Evolutionary conservation across 1,284 basidiomycete genomes (phyloP), one percentile per base, ranked within the genome.

Genomic region (Pascua guehoae): DNA sequence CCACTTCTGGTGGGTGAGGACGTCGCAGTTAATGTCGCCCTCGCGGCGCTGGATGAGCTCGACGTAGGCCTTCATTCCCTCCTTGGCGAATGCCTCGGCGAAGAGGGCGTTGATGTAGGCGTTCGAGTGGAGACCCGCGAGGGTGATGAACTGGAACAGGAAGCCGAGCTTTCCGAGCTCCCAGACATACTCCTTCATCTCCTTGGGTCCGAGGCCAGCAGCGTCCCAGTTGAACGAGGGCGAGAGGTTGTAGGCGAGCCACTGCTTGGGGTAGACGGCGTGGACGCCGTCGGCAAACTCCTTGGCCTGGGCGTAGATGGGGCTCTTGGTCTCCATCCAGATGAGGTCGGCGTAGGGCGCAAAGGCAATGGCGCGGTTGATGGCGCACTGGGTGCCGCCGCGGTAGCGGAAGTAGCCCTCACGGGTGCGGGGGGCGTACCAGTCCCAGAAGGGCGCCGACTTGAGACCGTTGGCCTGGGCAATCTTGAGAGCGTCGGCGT

Each of bases 271-370:
- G 69, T 83, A 82, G 49, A 80, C 86, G 36, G 85, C 84, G 67
- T 89, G 90, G 41, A 97, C 91, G 52, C 92, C 91, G 16, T 84
- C 81, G 10, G 93, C 87, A 71, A 98, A 98, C 81, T 97, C 91
- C 71, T 85, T 85, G 39, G 95, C 96, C 79, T 98, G 95, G 1
- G 86, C 79, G 49, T 95, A 81, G 77, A 97, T 95, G n/a, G 95
- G 95, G 71, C 85, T 88, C 82, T 94, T 94, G 61, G 96, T 98
- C 83, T 98, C 95, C 92, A 96, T 95, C 92, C 92, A 93, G 63
- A 94, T 73, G 53, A 93, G 79, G 76, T 97, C 94, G 42, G 91
- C 88, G 77, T 95, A 91, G 1, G 91, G 93, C 18, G 92, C 92
- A 71, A 92, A 98, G 40, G 91, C 93, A 63, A 92, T 81, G 37